These are phyloP conservation scores for Scenedesmus sp. DNA, from an alignment of 163 green algal species.

Conservation along the genomic window DNA sequence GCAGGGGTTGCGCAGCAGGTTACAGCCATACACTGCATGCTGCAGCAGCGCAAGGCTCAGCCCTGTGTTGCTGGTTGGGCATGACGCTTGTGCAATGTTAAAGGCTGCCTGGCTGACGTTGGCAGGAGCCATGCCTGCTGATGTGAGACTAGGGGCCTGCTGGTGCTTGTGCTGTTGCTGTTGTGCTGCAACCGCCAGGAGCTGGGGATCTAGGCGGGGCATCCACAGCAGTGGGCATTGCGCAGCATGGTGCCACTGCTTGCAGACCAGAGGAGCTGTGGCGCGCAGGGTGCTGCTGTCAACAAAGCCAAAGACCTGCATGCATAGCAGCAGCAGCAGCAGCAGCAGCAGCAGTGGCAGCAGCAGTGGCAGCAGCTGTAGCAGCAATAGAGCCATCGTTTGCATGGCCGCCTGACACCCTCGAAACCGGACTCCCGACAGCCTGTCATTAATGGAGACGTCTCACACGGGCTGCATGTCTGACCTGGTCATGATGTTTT, in stretches of 20 bases:
- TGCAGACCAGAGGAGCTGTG: conserved; percentile 24
- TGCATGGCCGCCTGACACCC: not conserved
- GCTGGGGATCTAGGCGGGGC: not conserved
- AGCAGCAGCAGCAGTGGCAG: not conserved
- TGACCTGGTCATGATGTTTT: not conserved
- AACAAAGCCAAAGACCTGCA: conserved; percentile 29
- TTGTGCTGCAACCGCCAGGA: not conserved
- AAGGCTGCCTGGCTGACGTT: not conserved
- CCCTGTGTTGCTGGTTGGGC: no score
- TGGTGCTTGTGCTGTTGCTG: not conserved
- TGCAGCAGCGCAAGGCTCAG: not conserved
- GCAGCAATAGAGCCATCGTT: not conserved
- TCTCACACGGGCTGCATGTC: not conserved
- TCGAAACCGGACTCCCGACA: no score
- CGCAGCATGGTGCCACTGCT: conserved; percentile 2
- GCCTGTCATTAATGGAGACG: not conserved
- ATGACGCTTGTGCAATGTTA: not conserved
- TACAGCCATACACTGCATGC: conserved; percentile 5
- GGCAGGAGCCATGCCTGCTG: no score
- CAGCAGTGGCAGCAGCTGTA: no score
- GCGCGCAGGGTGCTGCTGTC: conserved; percentile 28
- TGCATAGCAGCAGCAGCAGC: not conserved
- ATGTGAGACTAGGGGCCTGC: not conserved
- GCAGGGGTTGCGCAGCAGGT: conserved; percentile 37
- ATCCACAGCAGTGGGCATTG: conserved; percentile 7